phyloP scores from a whole-genome alignment of 768 basidiomycete species.

The Melanogaster broomeanus region DNA sequence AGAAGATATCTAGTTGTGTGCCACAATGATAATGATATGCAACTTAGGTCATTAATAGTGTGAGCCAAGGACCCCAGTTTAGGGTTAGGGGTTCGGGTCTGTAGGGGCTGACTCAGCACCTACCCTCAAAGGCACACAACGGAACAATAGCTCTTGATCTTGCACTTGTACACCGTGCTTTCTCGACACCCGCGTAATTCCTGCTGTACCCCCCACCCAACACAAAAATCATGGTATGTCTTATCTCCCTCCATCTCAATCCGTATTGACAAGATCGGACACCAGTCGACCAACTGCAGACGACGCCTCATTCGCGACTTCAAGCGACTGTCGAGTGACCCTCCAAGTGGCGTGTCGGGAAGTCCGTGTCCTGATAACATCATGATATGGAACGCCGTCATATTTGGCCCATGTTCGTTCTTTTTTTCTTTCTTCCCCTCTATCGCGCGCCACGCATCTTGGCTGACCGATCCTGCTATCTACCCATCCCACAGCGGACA shows the following conservation, averaged over 20 bases:
- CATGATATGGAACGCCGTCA: constrained; percentile 99
- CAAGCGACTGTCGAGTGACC: constrained; percentile 91
- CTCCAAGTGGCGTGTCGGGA: constrained; percentile 94
- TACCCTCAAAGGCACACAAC: neutral
- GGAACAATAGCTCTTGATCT: constrained; percentile 5
- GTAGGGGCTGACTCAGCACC: constrained; percentile 23
- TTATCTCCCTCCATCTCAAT: neutral
- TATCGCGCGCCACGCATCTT: neutral
- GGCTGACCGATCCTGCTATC: neutral
- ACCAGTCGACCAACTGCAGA: constrained; percentile 89
- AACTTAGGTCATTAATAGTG: neutral
- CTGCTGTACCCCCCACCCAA: neutral
- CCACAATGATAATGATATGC: neutral
- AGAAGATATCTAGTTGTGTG: constrained; percentile 30
- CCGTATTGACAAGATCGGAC: neutral
- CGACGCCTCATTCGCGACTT: constrained; percentile 98
- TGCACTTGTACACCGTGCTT: constrained; percentile 4
- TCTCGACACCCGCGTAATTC: neutral
- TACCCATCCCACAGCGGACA: constrained; percentile 66
- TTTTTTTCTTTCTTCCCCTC: neutral
- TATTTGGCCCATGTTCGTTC: constrained; percentile 91
- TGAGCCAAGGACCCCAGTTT: constrained; percentile 6
- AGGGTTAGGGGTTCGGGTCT: constrained; percentile 30
- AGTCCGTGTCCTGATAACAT: constrained; percentile 98
- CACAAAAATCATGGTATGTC: constrained; percentile 22